Percentiles rank a stretch among this genome's conserved stretches.
Evolutionary conservation across 2,329 filamentous ascomycete species (phyloP).

Genomic region (Ceratocystis papillata): DNA sequence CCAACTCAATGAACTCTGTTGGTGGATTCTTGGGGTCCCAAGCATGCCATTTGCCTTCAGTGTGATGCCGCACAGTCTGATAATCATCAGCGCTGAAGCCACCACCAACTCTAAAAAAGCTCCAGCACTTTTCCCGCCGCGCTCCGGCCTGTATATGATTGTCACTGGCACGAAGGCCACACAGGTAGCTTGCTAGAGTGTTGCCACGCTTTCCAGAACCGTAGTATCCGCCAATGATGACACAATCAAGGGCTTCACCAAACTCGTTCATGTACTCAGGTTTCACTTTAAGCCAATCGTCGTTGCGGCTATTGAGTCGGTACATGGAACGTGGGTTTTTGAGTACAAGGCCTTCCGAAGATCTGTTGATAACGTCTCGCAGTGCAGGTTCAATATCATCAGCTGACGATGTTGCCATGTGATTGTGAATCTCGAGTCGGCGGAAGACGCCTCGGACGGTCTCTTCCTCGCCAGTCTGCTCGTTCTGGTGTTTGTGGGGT

Average conservation of each 20-base stretch:
- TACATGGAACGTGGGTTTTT: conserved; percentile 90
- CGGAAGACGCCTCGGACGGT: conserved; percentile 60
- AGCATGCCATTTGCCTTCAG: conserved; percentile 77
- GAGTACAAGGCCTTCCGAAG: conserved; percentile 80
- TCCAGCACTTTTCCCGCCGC: conserved; percentile 66
- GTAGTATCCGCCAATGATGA: conserved; percentile 87
- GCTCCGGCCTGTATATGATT: conserved; percentile 49
- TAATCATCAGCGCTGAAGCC: conserved; percentile 82
- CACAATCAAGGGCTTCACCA: conserved; percentile 81
- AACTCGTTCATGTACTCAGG: conserved; percentile 97
- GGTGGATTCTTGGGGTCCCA: conserved; percentile 75
- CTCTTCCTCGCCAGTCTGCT: not conserved
- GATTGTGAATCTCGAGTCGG: conserved; percentile 72
- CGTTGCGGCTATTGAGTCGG: conserved; percentile 75
- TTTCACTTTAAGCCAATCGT: conserved; percentile 98
- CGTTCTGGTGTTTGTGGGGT: not conserved
- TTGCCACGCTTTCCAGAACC: conserved; percentile 80
- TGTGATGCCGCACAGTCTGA: conserved; percentile 66
- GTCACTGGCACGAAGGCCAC: conserved; percentile 67
- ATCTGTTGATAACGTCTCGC: conserved; percentile 71
- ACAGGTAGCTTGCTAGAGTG: conserved; percentile 74
- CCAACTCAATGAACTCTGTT: conserved; percentile 66
- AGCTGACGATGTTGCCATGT: conserved; percentile 53
- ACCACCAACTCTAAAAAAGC: conserved; percentile 98
- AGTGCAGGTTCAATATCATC: conserved; percentile 69